Conservation (phyloP, 768 basidiomycete genomes). For the Suillus occidentalis region DNA sequence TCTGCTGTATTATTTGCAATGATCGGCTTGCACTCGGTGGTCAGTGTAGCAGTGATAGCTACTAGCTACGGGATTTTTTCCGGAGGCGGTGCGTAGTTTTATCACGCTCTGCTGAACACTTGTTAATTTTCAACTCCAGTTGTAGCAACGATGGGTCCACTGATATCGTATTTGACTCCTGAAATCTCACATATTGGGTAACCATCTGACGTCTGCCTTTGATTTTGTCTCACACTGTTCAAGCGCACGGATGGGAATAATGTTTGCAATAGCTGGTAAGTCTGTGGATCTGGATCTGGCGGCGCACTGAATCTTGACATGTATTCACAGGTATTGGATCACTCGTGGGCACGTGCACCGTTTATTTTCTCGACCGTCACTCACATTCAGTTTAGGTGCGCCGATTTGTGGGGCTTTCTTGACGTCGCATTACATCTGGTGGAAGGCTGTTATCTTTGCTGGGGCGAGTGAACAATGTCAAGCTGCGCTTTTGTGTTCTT, state of each 20-base stretch:
- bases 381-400: slow-evolving; percentile 38
- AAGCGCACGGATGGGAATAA: slow-evolving; percentile 44
- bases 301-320: not conserved
- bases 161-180: slow-evolving; percentile 44
- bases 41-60: slow-evolving; percentile 38
- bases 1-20: slow-evolving; percentile 45
- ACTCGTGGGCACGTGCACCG: slow-evolving; percentile 18
- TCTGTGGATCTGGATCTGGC: slow-evolving; percentile 5
- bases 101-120: not conserved
- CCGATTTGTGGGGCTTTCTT: slow-evolving; percentile 60
- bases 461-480: slow-evolving; percentile 29
- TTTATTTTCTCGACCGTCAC: slow-evolving; percentile 10
- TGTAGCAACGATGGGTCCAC: slow-evolving; percentile 42
- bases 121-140: slow-evolving; percentile 20
- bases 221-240: slow-evolving; percentile 1
- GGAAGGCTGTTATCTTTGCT: slow-evolving; percentile 54
- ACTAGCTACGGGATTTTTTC: slow-evolving; percentile 49
- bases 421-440: slow-evolving; percentile 52
- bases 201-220: slow-evolving; percentile 3
- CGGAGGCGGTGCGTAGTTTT: slow-evolving; percentile 36
- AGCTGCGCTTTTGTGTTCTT: not conserved
- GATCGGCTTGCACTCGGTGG: slow-evolving; percentile 36
- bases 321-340: slow-evolving; percentile 23
- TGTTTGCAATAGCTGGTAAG: slow-evolving; percentile 45
- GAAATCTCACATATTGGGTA: slow-evolving; percentile 53